phyloP scores from a whole-genome alignment of 2,329 filamentous ascomycete species.

The Pseudocercospora macadamiae region DNA sequence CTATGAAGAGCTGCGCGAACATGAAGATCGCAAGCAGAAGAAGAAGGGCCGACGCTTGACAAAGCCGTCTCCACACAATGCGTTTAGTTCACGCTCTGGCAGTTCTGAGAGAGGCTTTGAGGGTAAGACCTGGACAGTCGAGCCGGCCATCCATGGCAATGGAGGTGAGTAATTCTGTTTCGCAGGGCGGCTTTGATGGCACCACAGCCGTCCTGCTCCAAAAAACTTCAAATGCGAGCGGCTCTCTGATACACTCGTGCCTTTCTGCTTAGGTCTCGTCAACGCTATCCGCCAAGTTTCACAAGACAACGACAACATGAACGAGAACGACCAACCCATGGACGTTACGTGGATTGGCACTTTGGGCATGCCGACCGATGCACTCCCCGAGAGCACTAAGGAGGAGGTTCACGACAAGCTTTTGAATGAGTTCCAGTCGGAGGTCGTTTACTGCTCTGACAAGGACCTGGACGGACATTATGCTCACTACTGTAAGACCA shows the following conservation, averaged over 20 bases:
- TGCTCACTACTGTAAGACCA: conserved; percentile 94
- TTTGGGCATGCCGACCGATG: conserved; percentile 90
- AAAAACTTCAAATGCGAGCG: no score
- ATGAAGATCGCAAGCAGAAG: conserved; percentile 16
- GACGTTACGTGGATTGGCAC: conserved; percentile 92
- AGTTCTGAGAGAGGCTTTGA: conserved; percentile 60
- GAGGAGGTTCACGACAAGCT: conserved; percentile 81
- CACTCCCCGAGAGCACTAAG: conserved; percentile 73
- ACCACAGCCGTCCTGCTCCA: no score
- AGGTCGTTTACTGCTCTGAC: conserved; percentile 84
- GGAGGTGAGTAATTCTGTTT: no score
- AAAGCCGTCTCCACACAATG: conserved; percentile 24
- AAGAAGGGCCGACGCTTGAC: conserved; percentile 23
- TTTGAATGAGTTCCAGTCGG: conserved; percentile 77
- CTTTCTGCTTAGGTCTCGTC: no score
- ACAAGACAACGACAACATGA: conserved; percentile 16
- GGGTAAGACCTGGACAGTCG: conserved; percentile 78
- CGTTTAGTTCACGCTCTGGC: conserved; percentile 35
- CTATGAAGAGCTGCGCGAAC: conserved; percentile 41
- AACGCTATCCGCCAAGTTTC: conserved; percentile 82
- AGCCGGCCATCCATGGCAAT: conserved; percentile 87
- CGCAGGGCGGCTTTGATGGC: no score
- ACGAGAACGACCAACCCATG: conserved; percentile 63
- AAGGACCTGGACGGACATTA: conserved; percentile 95
- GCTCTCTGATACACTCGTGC: no score